These are phyloP conservation scores for Phytophthora syringae DNA, from an alignment of 352 stramenopile genomes.

Conservation along the genomic window DNA sequence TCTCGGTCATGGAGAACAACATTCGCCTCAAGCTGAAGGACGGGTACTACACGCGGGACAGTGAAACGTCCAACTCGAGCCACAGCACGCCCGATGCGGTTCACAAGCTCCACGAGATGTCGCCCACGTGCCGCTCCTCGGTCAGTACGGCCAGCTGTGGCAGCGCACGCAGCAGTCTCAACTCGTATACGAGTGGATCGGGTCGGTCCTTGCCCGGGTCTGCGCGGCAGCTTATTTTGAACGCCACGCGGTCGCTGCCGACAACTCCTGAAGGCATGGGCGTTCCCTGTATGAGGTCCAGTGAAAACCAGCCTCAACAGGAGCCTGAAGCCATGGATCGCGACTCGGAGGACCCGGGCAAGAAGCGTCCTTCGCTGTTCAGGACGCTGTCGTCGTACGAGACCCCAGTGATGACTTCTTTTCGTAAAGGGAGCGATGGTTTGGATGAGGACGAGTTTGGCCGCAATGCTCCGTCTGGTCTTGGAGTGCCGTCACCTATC, in stretches of 20 bases:
- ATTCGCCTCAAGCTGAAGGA: slow-evolving; percentile 89
- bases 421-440: slow-evolving; percentile 50
- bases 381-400: slow-evolving; percentile 83
- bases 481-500: slow-evolving; percentile 64
- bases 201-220: slow-evolving; percentile 35
- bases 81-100: slow-evolving; percentile 29
- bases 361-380: slow-evolving; percentile 68
- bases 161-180: slow-evolving; percentile 42
- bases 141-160: slow-evolving; percentile 46
- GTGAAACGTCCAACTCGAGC: slow-evolving; percentile 36
- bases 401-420: slow-evolving; percentile 62
- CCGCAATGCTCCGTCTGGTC: slow-evolving; percentile 13
- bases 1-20: slow-evolving; percentile 97
- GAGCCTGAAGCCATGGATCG: slow-evolving; percentile 43
- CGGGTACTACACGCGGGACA: slow-evolving; percentile 66
- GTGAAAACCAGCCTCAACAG: slow-evolving; percentile 39
- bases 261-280: slow-evolving; percentile 50
- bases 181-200: slow-evolving; percentile 34
- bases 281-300: slow-evolving; percentile 18
- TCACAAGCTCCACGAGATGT: slow-evolving; percentile 35
- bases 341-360: slow-evolving; percentile 44
- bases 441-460: slow-evolving; percentile 37
- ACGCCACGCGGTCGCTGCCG: slow-evolving; percentile 48
- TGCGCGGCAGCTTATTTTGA: slow-evolving; percentile 33
- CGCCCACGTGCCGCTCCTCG: slow-evolving; percentile 41